These are phyloP conservation scores for Pleurotus eryngii DNA, from an alignment of 768 basidiomycete genomes.

Conservation along the genomic window DNA sequence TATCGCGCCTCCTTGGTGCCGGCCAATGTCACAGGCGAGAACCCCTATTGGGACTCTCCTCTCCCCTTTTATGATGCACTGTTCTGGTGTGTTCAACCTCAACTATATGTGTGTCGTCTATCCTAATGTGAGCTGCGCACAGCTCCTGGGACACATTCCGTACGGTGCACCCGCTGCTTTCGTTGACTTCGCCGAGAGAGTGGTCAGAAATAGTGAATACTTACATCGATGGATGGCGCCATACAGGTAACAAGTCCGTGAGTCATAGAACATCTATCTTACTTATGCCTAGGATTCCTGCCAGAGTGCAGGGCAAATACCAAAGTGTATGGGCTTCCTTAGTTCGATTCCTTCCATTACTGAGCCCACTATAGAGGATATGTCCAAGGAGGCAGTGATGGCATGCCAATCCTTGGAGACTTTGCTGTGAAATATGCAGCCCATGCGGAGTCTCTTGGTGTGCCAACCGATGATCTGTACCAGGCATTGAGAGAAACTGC, in stretches of 20 bases:
- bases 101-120: no score
- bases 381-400: constrained; percentile 47
- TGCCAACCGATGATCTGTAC: constrained; percentile 44
- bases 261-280: neutral
- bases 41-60: constrained; percentile 45
- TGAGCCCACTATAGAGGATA: constrained; percentile 30
- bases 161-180: constrained; percentile 48
- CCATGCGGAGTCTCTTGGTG: constrained; percentile 33
- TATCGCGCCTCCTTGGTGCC: constrained; percentile 50
- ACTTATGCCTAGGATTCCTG: constrained; percentile 34
- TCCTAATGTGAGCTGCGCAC: neutral
- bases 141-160: constrained; percentile 57
- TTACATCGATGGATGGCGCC: constrained; percentile 49
- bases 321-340: constrained; percentile 30
- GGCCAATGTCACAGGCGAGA: constrained; percentile 47
- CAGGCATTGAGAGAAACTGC: constrained; percentile 49
- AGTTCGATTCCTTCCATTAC: neutral
- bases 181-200: constrained; percentile 39
- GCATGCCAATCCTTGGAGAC: constrained; percentile 51
- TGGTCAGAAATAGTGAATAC: constrained; percentile 47
- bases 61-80: constrained; percentile 50
- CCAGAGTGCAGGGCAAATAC: constrained; percentile 51
- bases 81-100: constrained; percentile 37
- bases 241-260: constrained; percentile 29
- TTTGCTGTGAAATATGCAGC: constrained; percentile 45